These are phyloP conservation scores for Leccinellum rugosiceps DNA, from an alignment of 768 basidiomycete genomes.

Conservation along the genomic window DNA sequence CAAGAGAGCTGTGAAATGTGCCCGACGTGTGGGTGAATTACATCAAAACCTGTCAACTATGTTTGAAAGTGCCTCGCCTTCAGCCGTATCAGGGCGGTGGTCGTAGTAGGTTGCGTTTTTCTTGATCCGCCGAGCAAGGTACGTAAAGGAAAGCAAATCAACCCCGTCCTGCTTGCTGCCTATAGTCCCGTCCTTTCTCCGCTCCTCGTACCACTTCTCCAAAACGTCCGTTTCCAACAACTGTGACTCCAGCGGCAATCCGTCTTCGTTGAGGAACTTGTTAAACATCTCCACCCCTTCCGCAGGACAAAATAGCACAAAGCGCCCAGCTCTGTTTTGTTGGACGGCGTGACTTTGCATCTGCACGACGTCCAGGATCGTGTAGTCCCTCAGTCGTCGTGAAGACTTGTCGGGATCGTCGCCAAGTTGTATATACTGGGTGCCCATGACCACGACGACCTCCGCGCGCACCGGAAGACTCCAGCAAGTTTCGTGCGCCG, in stretches of 20 bases:
- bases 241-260: constrained; percentile 84
- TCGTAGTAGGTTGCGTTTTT: constrained; percentile 89
- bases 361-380: constrained; percentile 73
- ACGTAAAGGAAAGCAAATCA: constrained; percentile 79
- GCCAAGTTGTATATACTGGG: constrained; percentile 69
- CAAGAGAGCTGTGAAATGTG: background rate
- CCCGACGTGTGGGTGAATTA: background rate
- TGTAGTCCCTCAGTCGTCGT: constrained; percentile 77
- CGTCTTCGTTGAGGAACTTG: constrained; percentile 77
- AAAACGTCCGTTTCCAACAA: constrained; percentile 53
- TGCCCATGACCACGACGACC: constrained; percentile 86
- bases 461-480: constrained; percentile 79
- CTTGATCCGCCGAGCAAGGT: constrained; percentile 64
- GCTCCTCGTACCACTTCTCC: constrained; percentile 44
- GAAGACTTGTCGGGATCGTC: constrained; percentile 45
- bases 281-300: constrained; percentile 80
- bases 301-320: constrained; percentile 86
- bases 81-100: constrained; percentile 36
- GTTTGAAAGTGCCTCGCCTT: constrained; percentile 61
- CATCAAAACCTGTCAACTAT: constrained; percentile 54
- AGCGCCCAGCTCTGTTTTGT: constrained; percentile 57
- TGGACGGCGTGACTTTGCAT: constrained; percentile 90
- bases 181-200: constrained; percentile 38
- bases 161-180: constrained; percentile 62
- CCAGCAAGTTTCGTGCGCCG: constrained; percentile 85